Evolutionary conservation across 192 early-diverging fungal genomes (phyloP), one percentile per base, ranked within the genome.

Genomic region (Coemansia sp.): DNA sequence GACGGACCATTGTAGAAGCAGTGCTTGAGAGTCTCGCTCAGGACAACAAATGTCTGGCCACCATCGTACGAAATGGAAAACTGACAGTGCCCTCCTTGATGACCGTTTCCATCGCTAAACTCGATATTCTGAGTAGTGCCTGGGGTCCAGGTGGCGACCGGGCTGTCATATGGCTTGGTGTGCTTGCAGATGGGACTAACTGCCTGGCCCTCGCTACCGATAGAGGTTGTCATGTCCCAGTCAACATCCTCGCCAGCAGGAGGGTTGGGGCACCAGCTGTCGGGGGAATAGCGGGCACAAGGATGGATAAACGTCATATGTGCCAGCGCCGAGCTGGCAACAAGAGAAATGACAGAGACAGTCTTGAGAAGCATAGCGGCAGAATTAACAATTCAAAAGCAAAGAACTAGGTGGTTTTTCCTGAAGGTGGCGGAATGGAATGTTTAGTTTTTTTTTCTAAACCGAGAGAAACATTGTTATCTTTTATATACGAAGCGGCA

Each of bases 41-140:
- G 28, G 4, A 89, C 88, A 0, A 86, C 88, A 78, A 85, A 90
- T 8, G 74, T 84, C 12, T 83, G 55, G 17, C 82, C 88, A 17
- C 61, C 60, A 43, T 90, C 89, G 41, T 83, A 87, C 0, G 88
- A 89, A 3, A 89, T 61, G 1, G 88, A 79, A 66, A 85, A 88
- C 62, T 90, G 80, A 20, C 88, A 89, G 69, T 90, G 88, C 1
- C 89, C 89, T 15, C 88, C 87, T 32, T 66, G 68, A 66, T 89
- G 88, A 15, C 63, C 20, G 11, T 55, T 51, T 1, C 68, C 53
- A 8, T 61, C 48, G 1, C 36, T 9, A 18, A 60, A 60, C 36
- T 17, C 53, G 71, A 89, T 86, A 0, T 74, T 51, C 14, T 87
- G 76, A 2, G 56, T 53, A 51, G 86, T 62, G 4, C 88, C 88